Evolutionary conservation across 768 basidiomycete species (phyloP), one percentile per base, ranked within the genome.

Genomic region (Zangia roseola): DNA sequence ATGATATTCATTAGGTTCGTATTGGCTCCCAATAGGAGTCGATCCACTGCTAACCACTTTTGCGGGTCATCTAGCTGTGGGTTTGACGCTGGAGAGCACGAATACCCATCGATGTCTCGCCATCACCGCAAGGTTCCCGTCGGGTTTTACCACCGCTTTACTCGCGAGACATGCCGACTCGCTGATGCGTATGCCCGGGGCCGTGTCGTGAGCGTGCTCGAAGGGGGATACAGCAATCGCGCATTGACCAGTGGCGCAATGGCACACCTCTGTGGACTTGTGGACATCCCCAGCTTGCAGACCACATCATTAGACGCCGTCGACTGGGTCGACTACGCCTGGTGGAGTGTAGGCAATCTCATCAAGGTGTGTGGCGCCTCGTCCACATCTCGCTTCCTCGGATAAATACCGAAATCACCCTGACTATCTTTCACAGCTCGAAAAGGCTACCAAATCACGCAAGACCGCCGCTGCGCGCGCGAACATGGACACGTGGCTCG

Each of bases 41-140:
- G 17, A 25, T n/a, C 6, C 14, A n/a, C n/a, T n/a, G 10, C 38
- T 57, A n/a, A 53, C 26, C 8, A 16, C 17, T 10, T 25, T 14
- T 3, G 23, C 28, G 19, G 19, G 19, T 12, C 12, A 14, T 21
- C 25, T 54, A 94, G 93, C 56, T 91, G 90, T 53, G 95, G 95
- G 1, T 93, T 97, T 71, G 95, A 99, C 57, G 94, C 94, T 0
- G 91, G 86, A 43, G 88, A 94, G 61, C 92, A 97, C 60, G 95
- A 99, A 62, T 84, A 86, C 53, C 72, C 80, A 12, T 85, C 83
- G 4, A 99, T 99, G 95, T 92, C 91, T 21, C 75, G 95, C 14
- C 94, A 99, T 62, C 78, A 81, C 31, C 84, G 93, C n/a, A 87
- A 86, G 53, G 91, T 97, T 0, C 94, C 94, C 0, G 76, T 83